Conservation (phyloP, 2,329 filamentous ascomycete genomes). For the Alternaria ethzedia region DNA sequence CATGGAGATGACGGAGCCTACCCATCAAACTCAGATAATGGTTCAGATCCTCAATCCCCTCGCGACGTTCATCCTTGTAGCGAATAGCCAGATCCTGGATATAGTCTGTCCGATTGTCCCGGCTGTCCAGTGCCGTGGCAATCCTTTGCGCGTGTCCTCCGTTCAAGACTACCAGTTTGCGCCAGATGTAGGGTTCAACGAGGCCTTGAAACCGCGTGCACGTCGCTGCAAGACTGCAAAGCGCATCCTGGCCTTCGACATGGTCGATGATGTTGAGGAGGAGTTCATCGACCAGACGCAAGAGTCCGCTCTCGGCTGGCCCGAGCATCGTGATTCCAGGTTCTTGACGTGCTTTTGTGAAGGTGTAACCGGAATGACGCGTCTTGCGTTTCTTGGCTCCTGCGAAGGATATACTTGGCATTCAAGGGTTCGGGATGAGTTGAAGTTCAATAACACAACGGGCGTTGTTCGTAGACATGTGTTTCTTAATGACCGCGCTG, state of each 20-base stretch:
- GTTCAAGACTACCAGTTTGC: slow-evolving; percentile 32
- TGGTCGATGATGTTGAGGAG: slow-evolving; percentile 44
- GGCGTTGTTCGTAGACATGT: background rate
- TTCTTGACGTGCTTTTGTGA: slow-evolving; percentile 28
- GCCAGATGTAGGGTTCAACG: slow-evolving; percentile 45
- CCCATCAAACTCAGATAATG: slow-evolving; percentile 33
- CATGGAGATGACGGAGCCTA: slow-evolving; percentile 37
- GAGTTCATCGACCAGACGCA: slow-evolving; percentile 44
- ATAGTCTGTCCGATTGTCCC: slow-evolving; percentile 29
- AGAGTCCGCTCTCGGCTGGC: slow-evolving; percentile 22
- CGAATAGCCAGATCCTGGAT: slow-evolving; percentile 41
- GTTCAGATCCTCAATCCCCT: slow-evolving; percentile 41
- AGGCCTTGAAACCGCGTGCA: slow-evolving; percentile 39
- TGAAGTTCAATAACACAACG: background rate
- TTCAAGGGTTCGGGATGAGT: slow-evolving; percentile 10
- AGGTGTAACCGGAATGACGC: slow-evolving; percentile 31
- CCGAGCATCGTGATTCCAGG: slow-evolving; percentile 20
- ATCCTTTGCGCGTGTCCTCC: slow-evolving; percentile 35
- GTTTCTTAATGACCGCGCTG: background rate
- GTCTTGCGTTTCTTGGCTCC: slow-evolving; percentile 39
- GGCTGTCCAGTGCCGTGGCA: slow-evolving; percentile 28
- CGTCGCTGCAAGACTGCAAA: slow-evolving; percentile 40
- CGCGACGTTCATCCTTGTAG: slow-evolving; percentile 28
- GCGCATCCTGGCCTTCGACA: slow-evolving; percentile 26
- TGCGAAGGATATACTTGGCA: slow-evolving; percentile 29